A percentile compares a stretch with the other conserved stretches of the same genome.
Evolutionary conservation across 179 eudicot species (phyloP).

Genomic region (Amaranthus tricolor): DNA sequence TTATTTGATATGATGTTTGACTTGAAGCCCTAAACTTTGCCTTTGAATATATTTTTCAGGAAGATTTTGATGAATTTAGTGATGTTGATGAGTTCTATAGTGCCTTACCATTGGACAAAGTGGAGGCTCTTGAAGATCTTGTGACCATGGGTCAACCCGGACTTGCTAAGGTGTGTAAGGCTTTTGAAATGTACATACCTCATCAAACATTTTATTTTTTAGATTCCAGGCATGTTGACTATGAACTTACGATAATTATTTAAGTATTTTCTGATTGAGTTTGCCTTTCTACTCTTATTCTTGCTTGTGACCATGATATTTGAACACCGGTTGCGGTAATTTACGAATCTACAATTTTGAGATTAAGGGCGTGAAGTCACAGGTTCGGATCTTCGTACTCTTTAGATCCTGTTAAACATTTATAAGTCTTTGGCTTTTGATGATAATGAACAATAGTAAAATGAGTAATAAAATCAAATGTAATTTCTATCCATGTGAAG

Average conservation of each 20-base stretch:
- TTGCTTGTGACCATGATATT: constrained; percentile 30
- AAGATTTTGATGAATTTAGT: constrained; percentile 90
- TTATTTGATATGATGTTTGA: background rate
- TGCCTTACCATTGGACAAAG: constrained; percentile 88
- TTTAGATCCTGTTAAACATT: constrained; percentile 13
- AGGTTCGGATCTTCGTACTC: constrained; percentile 32
- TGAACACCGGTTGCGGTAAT: constrained; percentile 26
- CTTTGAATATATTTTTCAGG: constrained; percentile 42
- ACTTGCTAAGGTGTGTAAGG: constrained; percentile 63
- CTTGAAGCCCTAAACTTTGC: background rate
- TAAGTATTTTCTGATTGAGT: constrained; percentile 27
- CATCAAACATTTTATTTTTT: background rate
- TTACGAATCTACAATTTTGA: constrained; percentile 29
- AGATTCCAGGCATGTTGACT: constrained; percentile 26
- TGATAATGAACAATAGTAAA: background rate
- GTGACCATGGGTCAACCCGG: constrained; percentile 76
- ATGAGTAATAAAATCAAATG: too few relatives aligned
- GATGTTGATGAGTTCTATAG: constrained; percentile 95
- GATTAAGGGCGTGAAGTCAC: constrained; percentile 42
- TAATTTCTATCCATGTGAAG: too few relatives aligned
- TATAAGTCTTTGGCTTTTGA: constrained; percentile 4
- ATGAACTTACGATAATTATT: background rate
- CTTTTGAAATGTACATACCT: background rate
- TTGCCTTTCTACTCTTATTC: constrained; percentile 26
- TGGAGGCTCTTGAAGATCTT: constrained; percentile 94